phyloP scores from a whole-genome alignment of 805 yeast genomes.

The Ogataea ramenticola region DNA sequence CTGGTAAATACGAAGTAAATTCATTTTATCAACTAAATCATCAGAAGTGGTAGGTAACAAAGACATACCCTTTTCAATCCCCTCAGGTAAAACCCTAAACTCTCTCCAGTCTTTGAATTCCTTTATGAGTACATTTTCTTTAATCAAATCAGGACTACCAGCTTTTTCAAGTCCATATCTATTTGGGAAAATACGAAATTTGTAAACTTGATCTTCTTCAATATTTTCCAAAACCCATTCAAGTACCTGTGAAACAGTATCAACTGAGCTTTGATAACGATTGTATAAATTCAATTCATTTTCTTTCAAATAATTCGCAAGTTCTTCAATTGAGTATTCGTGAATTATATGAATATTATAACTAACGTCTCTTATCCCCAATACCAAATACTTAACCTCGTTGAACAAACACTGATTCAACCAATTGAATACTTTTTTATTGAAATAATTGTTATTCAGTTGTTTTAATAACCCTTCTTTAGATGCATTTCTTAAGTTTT shows the following conservation, averaged over 20 bases:
- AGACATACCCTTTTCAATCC: constrained; percentile 13
- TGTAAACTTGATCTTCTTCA: neutral
- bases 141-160: neutral
- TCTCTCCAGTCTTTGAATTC: constrained; percentile 2
- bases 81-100: neutral
- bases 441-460: neutral
- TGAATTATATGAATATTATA: neutral
- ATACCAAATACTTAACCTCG: neutral
- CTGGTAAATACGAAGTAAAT: no score
- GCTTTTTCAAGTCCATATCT: no score
- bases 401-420: neutral
- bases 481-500: neutral
- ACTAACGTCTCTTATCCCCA: neutral
- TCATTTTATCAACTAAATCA: no score
- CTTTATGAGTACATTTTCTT: neutral
- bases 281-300: neutral
- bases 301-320: neutral
- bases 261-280: neutral
- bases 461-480: neutral
- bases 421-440: neutral
- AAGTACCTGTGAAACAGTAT: neutral
- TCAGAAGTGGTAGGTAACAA: constrained; percentile 16
- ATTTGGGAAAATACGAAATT: neutral
- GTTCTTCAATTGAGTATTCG: neutral
- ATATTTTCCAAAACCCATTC: neutral